Base-by-base conservation (phyloP, 2,329 filamentous ascomycete species). In the Bipolaris zeicola region DNA sequence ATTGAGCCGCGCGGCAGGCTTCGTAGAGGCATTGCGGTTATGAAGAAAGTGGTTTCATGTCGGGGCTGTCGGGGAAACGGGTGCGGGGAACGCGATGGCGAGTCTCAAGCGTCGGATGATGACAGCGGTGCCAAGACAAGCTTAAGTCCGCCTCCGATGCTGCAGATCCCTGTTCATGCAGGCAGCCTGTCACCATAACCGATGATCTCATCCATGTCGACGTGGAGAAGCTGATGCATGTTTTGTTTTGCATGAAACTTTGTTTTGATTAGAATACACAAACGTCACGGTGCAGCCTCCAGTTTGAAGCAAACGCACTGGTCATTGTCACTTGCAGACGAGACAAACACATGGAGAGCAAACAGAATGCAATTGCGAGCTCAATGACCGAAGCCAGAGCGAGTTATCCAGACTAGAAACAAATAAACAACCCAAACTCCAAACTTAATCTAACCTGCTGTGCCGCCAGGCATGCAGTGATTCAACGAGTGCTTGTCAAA, bases 11-110 rank as follows among this genome's bases (percentile, higher is more conserved):
- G 64, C 18, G 70, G 57, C 22, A 72, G 47, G 55, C 61, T 66
- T 65, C 67, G 61, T 50, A 69, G 44, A 56, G 70, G 68, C 73
- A 75, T 75, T 66, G 61, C 60, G 52, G 57, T 50, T 61, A 65
- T 38, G 26, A 57, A 55, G 22, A 46, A 52, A 36, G 22, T 59
- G 50, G 31, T 55, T 48, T 52, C 67, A 69, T 68, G 55, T 52
- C 55, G 57, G 44, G 47, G 43, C 31, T 37, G 46, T 41, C 26
- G 37, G 22, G 45, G 41, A 46, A 45, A 37, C 43, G 44, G 39
- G 28, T 56, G 64, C 58, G 63, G 61, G 61, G 55, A 59, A 52
- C 55, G 50, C 45, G 33, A 47, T 20, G 39, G 48, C 36, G 31
- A 41, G 34, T 38, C 34, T 52, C 43, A 5, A 45, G 37, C 18